Conservation (phyloP, 257 asterid genomes). For the Leonotis leonurus region DNA sequence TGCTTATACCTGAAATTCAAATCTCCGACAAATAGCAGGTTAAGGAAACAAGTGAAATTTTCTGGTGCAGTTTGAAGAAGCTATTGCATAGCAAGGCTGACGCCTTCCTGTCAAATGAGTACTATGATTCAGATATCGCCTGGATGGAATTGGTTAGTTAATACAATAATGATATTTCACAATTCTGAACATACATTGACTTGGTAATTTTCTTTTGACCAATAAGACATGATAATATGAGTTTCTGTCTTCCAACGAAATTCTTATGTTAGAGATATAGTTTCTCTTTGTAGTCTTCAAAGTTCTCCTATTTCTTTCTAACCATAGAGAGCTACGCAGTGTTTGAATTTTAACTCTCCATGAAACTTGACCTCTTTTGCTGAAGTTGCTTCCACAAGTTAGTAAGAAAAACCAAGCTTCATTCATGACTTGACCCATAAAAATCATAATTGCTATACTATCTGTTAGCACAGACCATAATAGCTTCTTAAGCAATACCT, state of each 20-base stretch:
- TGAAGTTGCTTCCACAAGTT: not conserved
- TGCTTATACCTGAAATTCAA: constrained; percentile 7
- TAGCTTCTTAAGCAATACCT: not conserved
- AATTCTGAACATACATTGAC: not conserved
- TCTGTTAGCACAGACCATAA: not conserved
- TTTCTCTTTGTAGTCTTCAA: not conserved
- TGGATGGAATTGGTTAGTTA: constrained; percentile 97
- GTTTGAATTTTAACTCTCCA: not conserved
- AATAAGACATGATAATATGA: not conserved
- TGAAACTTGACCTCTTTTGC: not conserved
- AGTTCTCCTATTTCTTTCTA: not conserved
- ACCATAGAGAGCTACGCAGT: not conserved
- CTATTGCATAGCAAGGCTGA: constrained; percentile 85
- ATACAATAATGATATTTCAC: not conserved
- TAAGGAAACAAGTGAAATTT: constrained; percentile 5
- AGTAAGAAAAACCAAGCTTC: not conserved
- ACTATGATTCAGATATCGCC: constrained; percentile 91
- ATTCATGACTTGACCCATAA: not conserved
- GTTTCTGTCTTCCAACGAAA: not conserved
- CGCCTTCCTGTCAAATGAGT: constrained; percentile 86
- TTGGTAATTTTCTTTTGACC: constrained; percentile 6
- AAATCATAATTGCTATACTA: not conserved
- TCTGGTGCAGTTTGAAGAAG: constrained; percentile 71
- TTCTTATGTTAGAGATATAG: not conserved
- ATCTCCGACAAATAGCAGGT: not conserved